Conservation (phyloP, 441 rosid genomes). For the Melastoma candidum region DNA sequence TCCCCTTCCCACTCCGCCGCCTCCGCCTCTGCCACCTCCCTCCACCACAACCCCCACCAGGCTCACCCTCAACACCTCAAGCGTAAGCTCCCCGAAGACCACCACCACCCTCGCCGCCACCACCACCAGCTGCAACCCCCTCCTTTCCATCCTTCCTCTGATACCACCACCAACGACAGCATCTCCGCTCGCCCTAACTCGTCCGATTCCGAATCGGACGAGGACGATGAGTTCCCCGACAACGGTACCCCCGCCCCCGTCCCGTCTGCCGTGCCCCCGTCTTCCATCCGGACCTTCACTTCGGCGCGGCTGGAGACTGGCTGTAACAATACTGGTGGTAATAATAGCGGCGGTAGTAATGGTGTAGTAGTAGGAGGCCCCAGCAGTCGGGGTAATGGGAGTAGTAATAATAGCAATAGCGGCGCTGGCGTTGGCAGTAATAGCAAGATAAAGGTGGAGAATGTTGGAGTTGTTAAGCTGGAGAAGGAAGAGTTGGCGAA, state of each 20-base stretch:
- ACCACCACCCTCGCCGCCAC: conserved; percentile 26
- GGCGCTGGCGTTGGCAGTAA: conserved; percentile 39
- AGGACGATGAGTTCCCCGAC: conserved; percentile 70
- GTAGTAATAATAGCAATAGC: conserved; percentile 13
- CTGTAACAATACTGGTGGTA: no score
- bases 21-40: conserved; percentile 82
- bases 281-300: conserved; percentile 84
- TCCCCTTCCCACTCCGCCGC: conserved; percentile 96
- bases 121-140: conserved; percentile 61
- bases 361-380: no score
- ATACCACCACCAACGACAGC: conserved; percentile 90
- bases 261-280: conserved; percentile 34
- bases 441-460: conserved; percentile 70
- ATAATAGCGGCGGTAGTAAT: no score
- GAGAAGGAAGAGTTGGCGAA: conserved; percentile 66
- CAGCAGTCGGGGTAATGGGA: no score
- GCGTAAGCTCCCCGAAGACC: conserved; percentile 76
- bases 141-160: conserved; percentile 77
- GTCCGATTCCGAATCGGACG: conserved; percentile 65
- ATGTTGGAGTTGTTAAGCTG: conserved; percentile 42
- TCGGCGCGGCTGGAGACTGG: conserved; percentile 60
- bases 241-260: conserved; percentile 57
- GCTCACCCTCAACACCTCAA: conserved; percentile 53
- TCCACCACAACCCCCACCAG: no score
- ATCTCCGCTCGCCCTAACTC: conserved; percentile 80